Evolutionary conservation across 352 stramenopile species (phyloP).

Genomic region (Globisporangium camurandrum): DNA sequence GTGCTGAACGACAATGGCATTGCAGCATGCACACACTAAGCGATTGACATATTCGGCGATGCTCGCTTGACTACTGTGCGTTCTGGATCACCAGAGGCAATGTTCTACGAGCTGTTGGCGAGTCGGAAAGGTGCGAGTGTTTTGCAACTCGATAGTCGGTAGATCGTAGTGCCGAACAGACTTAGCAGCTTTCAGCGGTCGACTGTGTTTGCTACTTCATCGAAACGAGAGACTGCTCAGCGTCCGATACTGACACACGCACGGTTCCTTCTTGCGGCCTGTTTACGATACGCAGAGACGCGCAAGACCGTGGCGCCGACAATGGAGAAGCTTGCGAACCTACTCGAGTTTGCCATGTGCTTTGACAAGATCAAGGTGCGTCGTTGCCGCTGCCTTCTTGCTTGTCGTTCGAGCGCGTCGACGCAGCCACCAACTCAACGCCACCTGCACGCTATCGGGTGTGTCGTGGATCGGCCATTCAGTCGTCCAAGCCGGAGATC

Average conservation of each 20-base stretch:
- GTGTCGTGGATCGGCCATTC: neutral
- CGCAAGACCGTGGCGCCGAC: conserved; percentile 28
- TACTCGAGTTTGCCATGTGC: conserved; percentile 43
- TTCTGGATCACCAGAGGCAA: conserved; percentile 25
- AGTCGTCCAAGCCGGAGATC: conserved; percentile 35
- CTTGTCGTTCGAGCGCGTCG: neutral
- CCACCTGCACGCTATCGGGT: neutral
- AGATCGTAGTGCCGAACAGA: neutral
- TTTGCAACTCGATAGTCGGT: neutral
- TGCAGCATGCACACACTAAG: too few relatives aligned
- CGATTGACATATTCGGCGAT: too few relatives aligned
- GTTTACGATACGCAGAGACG: too few relatives aligned
- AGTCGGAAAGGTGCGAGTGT: conserved; percentile 29
- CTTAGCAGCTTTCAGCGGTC: neutral
- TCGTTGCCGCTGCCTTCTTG: neutral
- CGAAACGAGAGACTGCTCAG: too few relatives aligned
- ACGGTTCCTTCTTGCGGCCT: too few relatives aligned
- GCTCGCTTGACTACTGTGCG: too few relatives aligned
- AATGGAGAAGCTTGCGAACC: conserved; percentile 43
- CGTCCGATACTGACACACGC: too few relatives aligned
- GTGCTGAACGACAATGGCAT: too few relatives aligned
- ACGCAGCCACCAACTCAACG: too few relatives aligned
- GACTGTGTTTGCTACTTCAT: neutral
- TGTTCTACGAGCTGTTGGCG: conserved; percentile 33
- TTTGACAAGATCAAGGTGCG: conserved; percentile 46